Evolutionary conservation across 2,329 filamentous ascomycete species (phyloP).

Genomic region (Stachybotrys echinatus): DNA sequence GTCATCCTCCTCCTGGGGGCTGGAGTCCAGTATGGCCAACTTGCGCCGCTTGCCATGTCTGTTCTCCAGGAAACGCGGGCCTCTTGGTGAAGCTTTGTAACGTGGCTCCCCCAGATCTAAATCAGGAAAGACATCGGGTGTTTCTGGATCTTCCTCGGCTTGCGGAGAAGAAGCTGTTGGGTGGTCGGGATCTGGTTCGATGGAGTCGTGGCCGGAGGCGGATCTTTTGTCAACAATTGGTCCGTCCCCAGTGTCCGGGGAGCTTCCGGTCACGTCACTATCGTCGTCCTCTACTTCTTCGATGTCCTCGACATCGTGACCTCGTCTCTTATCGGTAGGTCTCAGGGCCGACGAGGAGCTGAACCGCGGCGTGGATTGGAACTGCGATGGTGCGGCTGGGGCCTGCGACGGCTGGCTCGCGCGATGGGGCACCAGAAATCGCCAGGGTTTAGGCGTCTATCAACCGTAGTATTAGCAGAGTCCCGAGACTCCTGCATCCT

Average conservation of each 20-base stretch:
- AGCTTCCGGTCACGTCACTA: constrained; percentile 7
- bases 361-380: constrained; percentile 34
- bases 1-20: too few relatives aligned
- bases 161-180: background rate
- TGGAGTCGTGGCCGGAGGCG: constrained; percentile 15
- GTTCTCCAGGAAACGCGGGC: constrained; percentile 1
- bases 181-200: constrained; percentile 18
- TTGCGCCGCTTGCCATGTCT: constrained; percentile 21
- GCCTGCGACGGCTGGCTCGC: constrained; percentile 25
- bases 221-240: constrained; percentile 5
- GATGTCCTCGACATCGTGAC: constrained; percentile 25
- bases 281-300: constrained; percentile 21
- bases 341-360: constrained; percentile 24
- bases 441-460: constrained; percentile 33
- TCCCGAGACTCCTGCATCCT: constrained; percentile 8
- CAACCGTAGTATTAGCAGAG: constrained; percentile 5
- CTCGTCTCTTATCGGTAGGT: constrained; percentile 18
- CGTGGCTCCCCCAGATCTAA: background rate
- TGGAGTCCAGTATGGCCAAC: constrained; percentile 9
- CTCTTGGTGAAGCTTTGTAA: background rate
- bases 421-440: constrained; percentile 31
- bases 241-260: constrained; percentile 3
- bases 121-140: background rate
- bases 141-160: background rate
- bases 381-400: constrained; percentile 22